Base-by-base conservation (phyloP, 257 asterid species). In the Solanum appendiculatum region DNA sequence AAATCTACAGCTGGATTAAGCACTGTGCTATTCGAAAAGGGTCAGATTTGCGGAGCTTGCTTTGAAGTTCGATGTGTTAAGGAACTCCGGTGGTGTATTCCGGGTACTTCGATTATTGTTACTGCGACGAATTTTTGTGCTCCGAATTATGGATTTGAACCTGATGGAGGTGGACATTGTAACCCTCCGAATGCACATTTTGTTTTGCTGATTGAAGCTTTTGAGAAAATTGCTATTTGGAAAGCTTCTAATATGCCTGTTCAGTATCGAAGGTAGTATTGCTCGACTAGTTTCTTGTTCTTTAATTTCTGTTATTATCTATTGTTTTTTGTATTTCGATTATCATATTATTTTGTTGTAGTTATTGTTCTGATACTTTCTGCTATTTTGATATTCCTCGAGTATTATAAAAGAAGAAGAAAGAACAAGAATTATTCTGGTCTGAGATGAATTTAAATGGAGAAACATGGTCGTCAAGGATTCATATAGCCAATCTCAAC, bases 61-160 rank as follows among this genome's bases (percentile, higher is more conserved):
- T 96, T 88, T 90, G 96, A 95, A 85, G 91, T 97, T 84, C 89
- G 93, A 44, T 97, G 99, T 91, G 98, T 94, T 18, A 95, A 96
- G 81, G 99, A 96, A 66, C 93, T 94, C 88, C 90, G 95, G n/a
- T 97, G 98, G 99, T 97, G 99, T 89, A 94, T 95, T 77, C 99
- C 99, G 5, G 99, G 99, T 56, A 95, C 99, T 0, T 94, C 98
- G 4, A 93, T 92, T 25, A 94, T 97, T 88, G 94, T 97, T 15
- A 97, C 99, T 42, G 99, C 99, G 44, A 97, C 99, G n/a, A 97
- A 97, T 31, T 97, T 97, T 92, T 97, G 99, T 93, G 94, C 99
- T 54, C 99, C 99, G 11, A 94, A 97, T 75, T 95, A 90, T 91
- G 96, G 95, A 16, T 91, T 97, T 86, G 96, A 91, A 6, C 88